These are phyloP conservation scores for Fraxinus anomala DNA, from an alignment of 257 asterid genomes.

Conservation along the genomic window DNA sequence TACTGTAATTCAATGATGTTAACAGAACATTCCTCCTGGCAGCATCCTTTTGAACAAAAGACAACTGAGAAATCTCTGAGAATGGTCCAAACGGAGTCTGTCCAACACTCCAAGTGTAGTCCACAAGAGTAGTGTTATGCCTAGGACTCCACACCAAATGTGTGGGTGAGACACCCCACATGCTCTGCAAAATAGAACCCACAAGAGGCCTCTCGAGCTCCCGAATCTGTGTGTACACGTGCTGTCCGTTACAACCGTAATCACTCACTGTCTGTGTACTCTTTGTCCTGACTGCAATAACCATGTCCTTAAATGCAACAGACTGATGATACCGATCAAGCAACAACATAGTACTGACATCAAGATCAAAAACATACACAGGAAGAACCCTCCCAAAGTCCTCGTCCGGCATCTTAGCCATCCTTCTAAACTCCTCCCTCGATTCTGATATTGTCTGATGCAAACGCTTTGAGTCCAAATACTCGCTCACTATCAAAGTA, in stretches of 20 bases:
- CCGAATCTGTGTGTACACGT: conserved; percentile 74
- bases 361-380: conserved; percentile 84
- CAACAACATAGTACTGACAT: conserved; percentile 51
- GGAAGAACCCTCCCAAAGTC: conserved; percentile 77
- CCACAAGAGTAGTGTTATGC: conserved; percentile 74
- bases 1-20: conserved; percentile 68
- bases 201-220: conserved; percentile 86
- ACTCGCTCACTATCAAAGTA: conserved; percentile 93
- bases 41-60: conserved; percentile 93
- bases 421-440: conserved; percentile 67
- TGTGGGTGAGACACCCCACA: conserved; percentile 95
- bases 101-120: conserved; percentile 91
- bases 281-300: conserved; percentile 82
- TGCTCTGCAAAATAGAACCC: conserved; percentile 90
- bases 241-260: conserved; percentile 81
- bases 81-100: conserved; percentile 97
- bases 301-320: conserved; percentile 93
- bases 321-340: conserved; percentile 95
- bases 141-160: conserved; percentile 90
- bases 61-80: conserved; percentile 70
- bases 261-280: conserved; percentile 89
- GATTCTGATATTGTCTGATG: conserved; percentile 76
- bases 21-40: conserved; percentile 84
- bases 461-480: conserved; percentile 80
- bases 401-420: conserved; percentile 69